Conservation (phyloP, 225 moss, liverwort and hornwort species). For the Marchantia polymorpha region DNA sequence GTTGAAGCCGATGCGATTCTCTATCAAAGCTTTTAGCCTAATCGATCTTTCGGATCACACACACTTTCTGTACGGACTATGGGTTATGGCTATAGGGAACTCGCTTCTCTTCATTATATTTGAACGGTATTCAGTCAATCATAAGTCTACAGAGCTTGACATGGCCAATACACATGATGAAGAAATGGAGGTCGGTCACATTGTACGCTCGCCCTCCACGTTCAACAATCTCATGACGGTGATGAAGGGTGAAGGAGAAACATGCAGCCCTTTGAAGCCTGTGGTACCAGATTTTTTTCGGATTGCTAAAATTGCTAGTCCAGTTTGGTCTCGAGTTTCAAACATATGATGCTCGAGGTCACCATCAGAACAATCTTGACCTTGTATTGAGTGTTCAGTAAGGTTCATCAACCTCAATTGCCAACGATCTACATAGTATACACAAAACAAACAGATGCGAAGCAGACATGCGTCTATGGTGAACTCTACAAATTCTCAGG, state of each 20-base stretch:
- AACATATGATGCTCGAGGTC: neutral
- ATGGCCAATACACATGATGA: slow-evolving; percentile 37
- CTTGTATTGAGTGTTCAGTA: neutral
- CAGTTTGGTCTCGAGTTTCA: slow-evolving; percentile 36
- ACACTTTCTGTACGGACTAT: slow-evolving; percentile 37
- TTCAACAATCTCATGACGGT: slow-evolving; percentile 27
- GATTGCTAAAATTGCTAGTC: slow-evolving; percentile 28
- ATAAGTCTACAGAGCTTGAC: slow-evolving; percentile 42
- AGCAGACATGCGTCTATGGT: neutral
- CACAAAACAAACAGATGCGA: neutral
- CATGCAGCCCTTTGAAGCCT: slow-evolving; percentile 29
- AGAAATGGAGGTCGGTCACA: slow-evolving; percentile 28
- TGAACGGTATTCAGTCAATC: slow-evolving; percentile 43
- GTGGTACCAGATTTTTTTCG: slow-evolving; percentile 31
- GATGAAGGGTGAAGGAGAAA: slow-evolving; percentile 36
- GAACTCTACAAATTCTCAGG: too few species aligned
- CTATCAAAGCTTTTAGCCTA: slow-evolving; percentile 38
- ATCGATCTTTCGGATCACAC: slow-evolving; percentile 37
- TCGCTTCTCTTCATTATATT: slow-evolving; percentile 38
- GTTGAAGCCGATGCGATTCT: slow-evolving; percentile 40
- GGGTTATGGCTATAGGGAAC: slow-evolving; percentile 45
- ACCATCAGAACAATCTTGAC: neutral
- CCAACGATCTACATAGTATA: neutral
- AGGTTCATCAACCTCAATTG: neutral
- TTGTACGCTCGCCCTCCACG: slow-evolving; percentile 9